Conservation (phyloP, 805 yeast genomes). For the Sungouiozyma intestinalis region DNA sequence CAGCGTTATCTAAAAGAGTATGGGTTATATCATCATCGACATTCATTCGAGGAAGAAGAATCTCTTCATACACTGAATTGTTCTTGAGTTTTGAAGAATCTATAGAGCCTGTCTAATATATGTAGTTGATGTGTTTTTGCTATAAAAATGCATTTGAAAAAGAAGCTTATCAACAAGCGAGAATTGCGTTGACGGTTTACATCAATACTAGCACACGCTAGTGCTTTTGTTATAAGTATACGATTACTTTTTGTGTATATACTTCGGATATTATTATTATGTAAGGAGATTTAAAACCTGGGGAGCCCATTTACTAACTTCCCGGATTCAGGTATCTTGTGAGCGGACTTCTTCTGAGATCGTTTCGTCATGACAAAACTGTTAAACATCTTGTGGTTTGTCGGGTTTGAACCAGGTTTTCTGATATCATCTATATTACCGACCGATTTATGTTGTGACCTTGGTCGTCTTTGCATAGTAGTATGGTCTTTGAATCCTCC, state of each 20-base stretch:
- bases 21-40: background rate
- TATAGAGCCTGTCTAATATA: too few relatives aligned
- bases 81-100: too few relatives aligned
- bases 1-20: background rate
- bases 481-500: background rate
- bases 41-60: background rate
- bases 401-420: background rate
- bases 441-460: background rate
- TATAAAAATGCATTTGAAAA: too few relatives aligned
- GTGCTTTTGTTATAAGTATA: too few relatives aligned
- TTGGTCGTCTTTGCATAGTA: background rate
- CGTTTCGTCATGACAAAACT: background rate
- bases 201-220: too few relatives aligned
- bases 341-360: background rate
- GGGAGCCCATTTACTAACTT: background rate
- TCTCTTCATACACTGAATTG: too few relatives aligned
- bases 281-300: background rate
- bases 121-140: too few relatives aligned
- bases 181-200: too few relatives aligned
- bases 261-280: too few relatives aligned
- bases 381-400: background rate
- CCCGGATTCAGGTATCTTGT: background rate
- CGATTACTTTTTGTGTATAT: background rate
- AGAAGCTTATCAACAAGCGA: too few relatives aligned
- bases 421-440: background rate